Base-by-base conservation (phyloP, 805 yeast genomes). In the Ogataea zsoltii region DNA sequence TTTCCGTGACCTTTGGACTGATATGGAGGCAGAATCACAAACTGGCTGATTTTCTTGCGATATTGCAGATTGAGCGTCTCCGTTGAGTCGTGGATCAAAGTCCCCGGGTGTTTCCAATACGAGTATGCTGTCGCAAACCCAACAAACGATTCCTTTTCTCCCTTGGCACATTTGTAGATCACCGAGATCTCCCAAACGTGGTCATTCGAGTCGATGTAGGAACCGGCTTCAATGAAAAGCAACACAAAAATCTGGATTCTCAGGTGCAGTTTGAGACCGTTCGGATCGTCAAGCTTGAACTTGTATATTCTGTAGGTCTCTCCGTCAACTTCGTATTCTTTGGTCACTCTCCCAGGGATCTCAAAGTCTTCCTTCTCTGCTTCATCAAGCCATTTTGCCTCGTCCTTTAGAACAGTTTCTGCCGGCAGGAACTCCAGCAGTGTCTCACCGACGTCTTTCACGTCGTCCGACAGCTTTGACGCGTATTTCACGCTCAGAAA, bases 151-250 rank as follows among this genome's bases (percentile, higher is more conserved):
- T 69, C 65, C 11, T 55, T 54, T 13, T 62, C 66, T 0, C 65
- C 66, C 1, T 44, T 45, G 7, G 62, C 60, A 37, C 68, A 65
- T 41, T 68, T 63, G 56, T 69, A 74, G 6, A 85, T 52, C 30
- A 84, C 70, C 60, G 79, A 91, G 2, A 90, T 61, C 38, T 87
- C 89, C 99, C 99, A 94, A 14, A 77, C 72, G 7, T 75, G 74
- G 64, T 94, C 99, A 0, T 64, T 64, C 32, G 75, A 73, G 60
- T 91, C 97, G 45, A 94, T 89, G 57, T 80, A 88, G 1, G 95
- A 82, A 1, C 97, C 98, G 0, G 96, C 98, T 62, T 94, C 99
- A 54, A 94, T 92, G 67, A 84, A 90, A 10, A 94, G 70, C 21
- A 92, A 68, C 13, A 88, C 87, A 55, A 94, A 79, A 2, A 91